A percentile compares a stretch with the other conserved stretches of the same genome.
These are phyloP conservation scores for Eucalyptus coolabah DNA, from an alignment of 345 rosid genomes.

Conservation along the genomic window DNA sequence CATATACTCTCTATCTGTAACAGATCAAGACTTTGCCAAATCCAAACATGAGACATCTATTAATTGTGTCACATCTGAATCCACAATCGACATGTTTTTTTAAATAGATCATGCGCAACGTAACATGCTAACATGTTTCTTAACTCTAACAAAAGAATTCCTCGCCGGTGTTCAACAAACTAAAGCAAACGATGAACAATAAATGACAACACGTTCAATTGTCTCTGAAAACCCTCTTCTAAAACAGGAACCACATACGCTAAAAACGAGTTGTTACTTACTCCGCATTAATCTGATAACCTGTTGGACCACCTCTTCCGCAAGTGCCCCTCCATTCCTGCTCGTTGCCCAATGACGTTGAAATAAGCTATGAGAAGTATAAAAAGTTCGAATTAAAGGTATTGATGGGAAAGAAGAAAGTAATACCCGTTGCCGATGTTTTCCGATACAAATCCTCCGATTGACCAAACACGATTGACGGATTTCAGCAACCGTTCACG, in stretches of 20 bases:
- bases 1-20: not conserved
- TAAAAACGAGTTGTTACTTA: not conserved
- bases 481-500: not conserved
- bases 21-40: not conserved
- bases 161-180: no score
- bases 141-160: not conserved
- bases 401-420: not conserved
- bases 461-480: accelerated
- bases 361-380: not conserved
- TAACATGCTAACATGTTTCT: no score
- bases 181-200: not conserved
- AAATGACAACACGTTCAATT: not conserved
- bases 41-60: not conserved
- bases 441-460: not conserved
- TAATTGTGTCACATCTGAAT: not conserved
- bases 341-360: not conserved
- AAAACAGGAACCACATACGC: not conserved
- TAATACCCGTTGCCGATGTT: not conserved
- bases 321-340: not conserved
- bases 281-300: not conserved
- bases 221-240: not conserved
- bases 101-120: no score
- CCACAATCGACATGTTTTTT: not conserved
- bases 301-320: not conserved
- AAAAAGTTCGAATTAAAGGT: not conserved